Evolutionary conservation across 306 rosid genomes (phyloP).

Genomic region (Vicia faba): DNA sequence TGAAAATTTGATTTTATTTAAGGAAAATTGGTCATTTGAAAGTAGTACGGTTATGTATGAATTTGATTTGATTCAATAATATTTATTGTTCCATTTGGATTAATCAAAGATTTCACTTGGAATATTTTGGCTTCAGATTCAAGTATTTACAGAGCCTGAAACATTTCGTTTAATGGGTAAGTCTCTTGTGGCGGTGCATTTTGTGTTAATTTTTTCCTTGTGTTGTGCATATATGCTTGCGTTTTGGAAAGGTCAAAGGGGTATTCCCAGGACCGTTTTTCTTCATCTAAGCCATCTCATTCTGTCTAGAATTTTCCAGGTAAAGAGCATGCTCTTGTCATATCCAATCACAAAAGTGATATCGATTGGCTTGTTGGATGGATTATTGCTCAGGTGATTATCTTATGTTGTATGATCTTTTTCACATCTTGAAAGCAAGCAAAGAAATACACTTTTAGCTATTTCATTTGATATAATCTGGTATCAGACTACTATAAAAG

Average conservation of each 20-base stretch:
- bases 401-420: conserved; percentile 31
- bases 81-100: conserved; percentile 33
- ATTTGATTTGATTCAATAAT: conserved; percentile 15
- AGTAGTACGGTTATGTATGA: conserved; percentile 17
- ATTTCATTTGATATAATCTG: conserved; percentile 11
- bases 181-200: conserved; percentile 31
- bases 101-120: conserved; percentile 38
- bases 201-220: conserved; percentile 16
- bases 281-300: conserved; percentile 25
- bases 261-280: not conserved
- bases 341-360: conserved; percentile 88
- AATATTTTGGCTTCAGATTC: conserved; percentile 59
- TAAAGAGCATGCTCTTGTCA: conserved; percentile 85
- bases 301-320: conserved; percentile 55
- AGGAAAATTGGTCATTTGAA: not conserved
- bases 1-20: conserved; percentile 12
- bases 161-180: conserved; percentile 81
- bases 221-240: conserved; percentile 9
- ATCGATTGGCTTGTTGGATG: conserved; percentile 98
- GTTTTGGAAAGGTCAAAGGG: conserved; percentile 18
- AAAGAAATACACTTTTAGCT: conserved; percentile 8
- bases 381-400: conserved; percentile 84
- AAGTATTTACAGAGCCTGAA: conserved; percentile 69
- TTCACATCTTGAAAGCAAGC: conserved; percentile 25
- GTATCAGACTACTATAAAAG: not conserved